Evolutionary conservation across 148 eudicot species (phyloP).

Genomic region (Linanthus parryae): DNA sequence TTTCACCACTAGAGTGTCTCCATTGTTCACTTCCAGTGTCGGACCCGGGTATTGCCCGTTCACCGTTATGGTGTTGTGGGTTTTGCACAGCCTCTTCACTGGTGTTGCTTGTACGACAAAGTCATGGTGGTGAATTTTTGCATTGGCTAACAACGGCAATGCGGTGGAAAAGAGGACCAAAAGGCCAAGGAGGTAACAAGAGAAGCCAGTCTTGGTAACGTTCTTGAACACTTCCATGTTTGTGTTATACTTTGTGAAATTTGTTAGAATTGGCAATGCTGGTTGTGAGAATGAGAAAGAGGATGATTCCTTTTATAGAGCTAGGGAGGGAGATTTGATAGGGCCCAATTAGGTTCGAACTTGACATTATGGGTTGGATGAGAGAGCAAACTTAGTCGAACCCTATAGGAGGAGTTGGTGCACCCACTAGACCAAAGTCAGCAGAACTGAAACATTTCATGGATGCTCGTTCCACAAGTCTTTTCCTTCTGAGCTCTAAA

Average conservation of each 20-base stretch:
- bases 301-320: constrained; percentile 3
- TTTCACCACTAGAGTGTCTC: constrained; percentile 65
- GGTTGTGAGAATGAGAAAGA: neutral
- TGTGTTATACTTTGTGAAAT: neutral
- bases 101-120: constrained; percentile 42
- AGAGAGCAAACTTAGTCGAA: constrained; percentile 6
- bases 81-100: constrained; percentile 52
- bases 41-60: constrained; percentile 78
- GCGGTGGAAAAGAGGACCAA: constrained; percentile 24
- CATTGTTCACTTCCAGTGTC: constrained; percentile 60
- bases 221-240: constrained; percentile 14
- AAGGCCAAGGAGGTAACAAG: constrained; percentile 19
- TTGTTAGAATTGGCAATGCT: neutral
- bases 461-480: no score
- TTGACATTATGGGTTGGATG: neutral
- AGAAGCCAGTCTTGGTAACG: constrained; percentile 12
- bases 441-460: no score
- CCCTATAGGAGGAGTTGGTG: constrained; percentile 4
- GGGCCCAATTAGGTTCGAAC: constrained; percentile 10
- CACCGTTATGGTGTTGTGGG: constrained; percentile 48
- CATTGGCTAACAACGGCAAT: constrained; percentile 29
- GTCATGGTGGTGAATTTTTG: constrained; percentile 52
- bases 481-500: no score
- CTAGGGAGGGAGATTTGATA: neutral
- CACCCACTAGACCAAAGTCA: constrained; percentile 14